Evolutionary conservation across 148 eudicot species (phyloP), one percentile per base, ranked within the genome.

Genomic region (Vaccinium macrocarpon): DNA sequence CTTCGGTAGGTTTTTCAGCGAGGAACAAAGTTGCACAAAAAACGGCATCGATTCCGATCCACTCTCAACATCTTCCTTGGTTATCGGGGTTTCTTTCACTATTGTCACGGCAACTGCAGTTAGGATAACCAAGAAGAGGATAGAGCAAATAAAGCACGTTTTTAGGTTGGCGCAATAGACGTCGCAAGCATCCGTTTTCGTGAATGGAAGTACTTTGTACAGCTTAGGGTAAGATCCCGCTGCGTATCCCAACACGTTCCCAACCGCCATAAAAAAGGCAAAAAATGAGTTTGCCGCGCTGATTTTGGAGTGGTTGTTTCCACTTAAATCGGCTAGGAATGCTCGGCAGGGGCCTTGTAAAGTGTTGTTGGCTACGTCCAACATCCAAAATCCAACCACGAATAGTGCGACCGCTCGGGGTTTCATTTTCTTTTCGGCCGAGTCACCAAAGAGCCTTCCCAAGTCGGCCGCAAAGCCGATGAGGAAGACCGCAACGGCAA

Each of bases 111-210:
- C 92, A 6, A 91, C 4, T 4, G 70, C 38, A 8, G 91, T 92
- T 0, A 94, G 57, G 3, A 25, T 77, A 0, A 91, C 14, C 0
- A 96, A 81, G 10, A 96, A 86, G 5, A 85, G 74, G 16, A 94
- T 91, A 42, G 95, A 88, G 18, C 92, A 87, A 25, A 94, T 71
- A 61, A 94, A 96, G 72, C 99, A 96, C 55, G 88, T 88, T 70
- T 96, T 96, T 7, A 96, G 91, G 74, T 96, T 96, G 10, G 99
- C 99, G 78, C 99, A 96, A 73, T 96, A 96, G 0, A 84, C 12
- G 59, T 96, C 97, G 29, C 99, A 96, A 0, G 95, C 95, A 0
- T 32, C 1, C 1, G 99, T 96, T 46, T 86, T 83, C 0, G 99
- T 85, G 77, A 96, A 96, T 0, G 98, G 93, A 9, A 94, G 81